Evolutionary conservation across 257 asterid genomes (phyloP), one percentile per base, ranked within the genome.

Genomic region (Penstemon barbatus): DNA sequence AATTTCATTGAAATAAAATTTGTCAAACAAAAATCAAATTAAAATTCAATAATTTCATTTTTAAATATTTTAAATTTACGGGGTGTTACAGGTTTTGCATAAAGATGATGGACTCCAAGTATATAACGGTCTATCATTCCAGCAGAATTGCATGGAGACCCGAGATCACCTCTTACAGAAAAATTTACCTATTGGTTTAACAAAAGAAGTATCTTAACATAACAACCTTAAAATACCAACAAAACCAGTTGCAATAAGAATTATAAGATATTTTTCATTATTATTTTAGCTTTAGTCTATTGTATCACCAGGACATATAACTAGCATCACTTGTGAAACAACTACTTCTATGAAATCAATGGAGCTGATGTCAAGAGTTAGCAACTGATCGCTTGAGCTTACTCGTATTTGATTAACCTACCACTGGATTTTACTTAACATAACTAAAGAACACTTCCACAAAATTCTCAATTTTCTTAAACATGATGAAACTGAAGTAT

Each of bases 101-200:
- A 89, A 54, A 91, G 85, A 84, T 85, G 98, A 70, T 80, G 62
- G 36, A 83, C 73, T 50, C 98, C 96, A 72, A 91, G 91, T 71
- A 91, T 43, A 61, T 40, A 56, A 39, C 94, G 92, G 80, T 91
- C 98, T 56, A 91, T 76, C 96, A 89, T 83, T 65, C 88, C 96
- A 65, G 89, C 98, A 75, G 98, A 69, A 70, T 87, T 91, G 75
- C 98, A 91, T 42, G 88, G 92, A 56, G 98, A 96, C 61, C 94
- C 81, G 2, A 91, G 86, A 73, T 91, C 89, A 76, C 96, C 91
- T 77, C 95, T 84, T 37, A 81, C 87, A 51, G 89, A 84, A 79
- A 95, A 91, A 67, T 82, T 89, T 68, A 91, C 96, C 98, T 89
- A 78, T 8, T 65, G 59, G 66, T 52, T 13, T 11, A 59, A 43